Base-by-base conservation (phyloP, 768 basidiomycete genomes). In the Kwoniella sp. region DNA sequence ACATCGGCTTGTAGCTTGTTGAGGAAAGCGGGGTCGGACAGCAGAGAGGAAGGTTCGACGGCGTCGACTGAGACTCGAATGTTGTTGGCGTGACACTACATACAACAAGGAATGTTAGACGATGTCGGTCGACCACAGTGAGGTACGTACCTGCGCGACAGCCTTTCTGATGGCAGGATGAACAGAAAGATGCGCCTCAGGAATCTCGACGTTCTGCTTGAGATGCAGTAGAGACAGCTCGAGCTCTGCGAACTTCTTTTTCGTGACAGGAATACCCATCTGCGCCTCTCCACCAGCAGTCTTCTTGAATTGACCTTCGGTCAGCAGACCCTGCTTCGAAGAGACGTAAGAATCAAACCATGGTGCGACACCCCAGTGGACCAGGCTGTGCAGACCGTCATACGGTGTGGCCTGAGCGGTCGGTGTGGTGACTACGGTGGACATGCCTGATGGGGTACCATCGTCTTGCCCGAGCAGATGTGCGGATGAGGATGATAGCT, bases 281-380 rank as follows among this genome's bases (percentile, higher is more conserved):
- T 64, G 66, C 7, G 71, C 66, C 52, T 72, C 71, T 29, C 65
- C 67, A 12, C 63, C 67, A 5, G 15, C 38, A 22, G 31, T n/a
- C 37, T 54, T 41, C 45, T 53, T 65, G 38, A 23, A 20, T 48
- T 38, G 61, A 85, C 91, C 92, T 76, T 91, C 92, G 58, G 69
- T 76, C 34, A 70, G 86, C 87, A 63, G 85, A 83, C 28, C 88
- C 86, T 76, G 67, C 56, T 92, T 86, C 25, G 92, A 85, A 25
- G 90, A 93, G 28, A 97, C 93, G 74, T 95, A 98, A 17, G 95
- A 93, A 80, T 98, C 94, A 74, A 99, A 98, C 89, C 92, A 97
- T 0, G 94, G 94, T 72, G 97, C 95, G 28, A 99, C 93, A 71
- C 91, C 96, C 61, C 86, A 88, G 76, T 94, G 96, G 20, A 99